Evolutionary conservation across 495 filamentous ascomycete species (phyloP), one percentile per base, ranked within the genome.

Genomic region (Penicillium atrosanguineum): DNA sequence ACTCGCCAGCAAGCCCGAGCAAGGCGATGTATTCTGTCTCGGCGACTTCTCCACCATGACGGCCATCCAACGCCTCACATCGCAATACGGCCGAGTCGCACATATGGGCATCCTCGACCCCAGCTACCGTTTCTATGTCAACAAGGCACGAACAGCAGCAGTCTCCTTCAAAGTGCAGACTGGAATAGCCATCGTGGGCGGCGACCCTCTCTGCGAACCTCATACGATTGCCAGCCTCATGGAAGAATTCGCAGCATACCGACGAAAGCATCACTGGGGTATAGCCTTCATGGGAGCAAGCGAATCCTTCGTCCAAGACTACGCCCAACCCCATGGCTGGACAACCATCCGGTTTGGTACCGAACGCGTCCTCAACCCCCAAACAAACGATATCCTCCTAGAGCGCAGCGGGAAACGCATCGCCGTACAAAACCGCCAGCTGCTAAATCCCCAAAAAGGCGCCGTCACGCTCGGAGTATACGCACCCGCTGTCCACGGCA

Each of bases 91-190:
- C 12, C 63, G 61, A 1, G 69, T 73, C 2, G 74, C 73, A 7
- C 69, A 78, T 56, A 76, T 76, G 73, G 75, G 72, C 1, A 67
- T 78, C 21, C 64, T 78, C 1, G 75, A 78, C 43, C 66, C 46
- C 28, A 73, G 71, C 48, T 76, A 78, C 48, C 61, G 52, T 4
- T 69, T 75, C 47, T 78, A 76, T 48, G 57, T 76, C 4, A 75
- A 72, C 48, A 56, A 63, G 28, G 41, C 53, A 9, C 52, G 56
- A 14, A 69, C 68, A n/a, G 75, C 59, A 11, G 72, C 64, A 0
- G 46, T 78, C 2, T 73, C 66, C 25, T 78, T 67, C 57, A 78
- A 75, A 51, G 46, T 74, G 1, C 63, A 67, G 26, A 68, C 71
- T 43, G 25, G 60, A 0, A 60, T 75, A 7, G 71, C 70, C 6